Base-by-base conservation (phyloP, 73 alveolate genomes). In the Paramecium bursaria region DNA sequence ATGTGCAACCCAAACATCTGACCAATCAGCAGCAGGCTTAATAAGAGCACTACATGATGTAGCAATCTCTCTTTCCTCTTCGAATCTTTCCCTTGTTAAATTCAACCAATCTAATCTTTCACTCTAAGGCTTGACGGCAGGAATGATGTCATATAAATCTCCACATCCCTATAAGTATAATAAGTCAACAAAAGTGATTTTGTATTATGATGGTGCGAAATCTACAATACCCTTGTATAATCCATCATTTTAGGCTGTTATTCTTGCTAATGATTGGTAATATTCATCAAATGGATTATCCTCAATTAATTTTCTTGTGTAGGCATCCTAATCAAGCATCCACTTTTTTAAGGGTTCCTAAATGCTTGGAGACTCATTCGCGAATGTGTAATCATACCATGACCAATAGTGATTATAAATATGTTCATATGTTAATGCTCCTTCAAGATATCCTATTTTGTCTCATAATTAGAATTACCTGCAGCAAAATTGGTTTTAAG, bases 1-100 rank as follows among this genome's bases (percentile, higher is more conserved):
- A 73, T 90, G 95, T 10, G 93, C 93, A 31, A 86, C 55, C 73
- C 77, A 86, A 50, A 90, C 53, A 90, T 90, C 95, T 48, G 91
- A 75, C 85, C 89, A 90, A 90, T 90, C 93, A 86, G 75, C 75
- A 52, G 82, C 80, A 46, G 87, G 48, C 52, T 86, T 90, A 77
- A 74, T 80, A 54, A 90, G 42, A 31, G 93, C 75, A 3, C 91
- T 73, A 30, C 95, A 90, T 26, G 86, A 90, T 52, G 74, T 90
- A 75, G 76, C 86, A 48, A 85, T 44, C 42, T 80, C 61, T 47
- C 86, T 75, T 82, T 90, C 89, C 35, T 76, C 29, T 76, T 86
- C 75, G 10, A 90, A 75, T 86, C 76, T 93, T 47, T 86, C 91
- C 46, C 50, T 21, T 13, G 86, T 74, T 90, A 90, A 87, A 49